Evolutionary conservation across 1,284 basidiomycete species (phyloP), one percentile per base, ranked within the genome.

Genomic region (Psilocybe mexicana): DNA sequence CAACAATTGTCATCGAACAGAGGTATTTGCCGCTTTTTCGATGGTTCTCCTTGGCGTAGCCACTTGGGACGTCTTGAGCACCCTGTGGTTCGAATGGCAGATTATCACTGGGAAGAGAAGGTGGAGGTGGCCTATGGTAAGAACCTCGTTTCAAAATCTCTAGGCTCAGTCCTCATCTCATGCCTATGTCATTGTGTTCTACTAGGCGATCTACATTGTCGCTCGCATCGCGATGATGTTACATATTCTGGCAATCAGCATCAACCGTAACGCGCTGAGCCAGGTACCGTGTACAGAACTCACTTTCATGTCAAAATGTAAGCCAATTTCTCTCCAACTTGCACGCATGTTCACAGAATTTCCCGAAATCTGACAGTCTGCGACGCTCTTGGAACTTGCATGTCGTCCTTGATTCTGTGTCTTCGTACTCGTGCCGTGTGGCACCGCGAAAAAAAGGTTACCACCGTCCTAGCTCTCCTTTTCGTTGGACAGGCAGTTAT

Each of bases 41-140:
- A 54, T 72, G 18, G 67, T 69, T 10, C 65, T 71, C 33, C 64
- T 61, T 49, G 71, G 72, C n/a, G 59, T 73, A 7, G 69, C 69
- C 2, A 59, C 64, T 7, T 73, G 72, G 71, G 68, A 73, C 51
- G 63, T 72, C n/a, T 35, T 70, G 24, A 67, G 65, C 28, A 70
- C 67, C 4, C 23, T 70, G 14, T 61, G 61, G 49, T 73, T 73
- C 51, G 71, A 73, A 53, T 54, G 70, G 50, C 72, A 70, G 26
- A 67, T 73, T 35, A 59, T 72, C 14, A 61, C 62, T 5, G 61
- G 70, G 6, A 70, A 66, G 46, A 58, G 72, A 40, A 62, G 60
- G 18, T 72, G 67, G 62, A 66, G 64, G 61, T 73, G 71, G 72
- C 69, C 71, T 26, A 73, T 73, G 72, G 72, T 72, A 38, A 23